Conservation (phyloP, 2,329 filamentous ascomycete species). For the Scytalidium lignicola region DNA sequence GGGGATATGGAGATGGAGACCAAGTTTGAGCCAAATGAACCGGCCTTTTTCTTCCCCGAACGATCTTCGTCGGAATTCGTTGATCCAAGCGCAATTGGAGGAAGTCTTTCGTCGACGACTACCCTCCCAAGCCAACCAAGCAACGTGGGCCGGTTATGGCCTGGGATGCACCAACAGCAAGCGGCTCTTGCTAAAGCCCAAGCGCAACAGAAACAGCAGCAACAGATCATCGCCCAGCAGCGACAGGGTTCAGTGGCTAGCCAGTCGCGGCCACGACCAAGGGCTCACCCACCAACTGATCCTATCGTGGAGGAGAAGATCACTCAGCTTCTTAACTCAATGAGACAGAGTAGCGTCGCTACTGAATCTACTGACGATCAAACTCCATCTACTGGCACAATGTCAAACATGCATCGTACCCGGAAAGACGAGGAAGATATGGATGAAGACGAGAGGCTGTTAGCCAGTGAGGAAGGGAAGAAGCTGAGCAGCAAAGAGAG, state of each 20-base stretch:
- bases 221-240: slow-evolving; percentile 56
- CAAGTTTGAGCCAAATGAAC: slow-evolving; percentile 49
- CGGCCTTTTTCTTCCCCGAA: slow-evolving; percentile 60
- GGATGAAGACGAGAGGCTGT: slow-evolving; percentile 91
- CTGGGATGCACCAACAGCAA: slow-evolving; percentile 87
- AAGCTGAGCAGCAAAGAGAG: slow-evolving; percentile 98
- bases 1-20: slow-evolving; percentile 66
- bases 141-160: slow-evolving; percentile 72
- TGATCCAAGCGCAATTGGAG: slow-evolving; percentile 67
- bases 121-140: slow-evolving; percentile 42
- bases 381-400: slow-evolving; percentile 29
- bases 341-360: slow-evolving; percentile 63
- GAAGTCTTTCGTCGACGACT: slow-evolving; percentile 39
- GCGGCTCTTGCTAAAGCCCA: slow-evolving; percentile 72
- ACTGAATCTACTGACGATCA: slow-evolving; percentile 46
- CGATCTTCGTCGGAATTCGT: slow-evolving; percentile 47
- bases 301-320: slow-evolving; percentile 88
- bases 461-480: slow-evolving; percentile 98
- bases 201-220: slow-evolving; percentile 62
- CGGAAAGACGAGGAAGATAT: slow-evolving; percentile 98
- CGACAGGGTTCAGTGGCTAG: slow-evolving; percentile 31
- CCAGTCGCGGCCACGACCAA: slow-evolving; percentile 38
- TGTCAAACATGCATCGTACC: slow-evolving; percentile 65
- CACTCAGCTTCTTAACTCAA: slow-evolving; percentile 84
- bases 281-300: slow-evolving; percentile 42